These are phyloP conservation scores for Fusarium sp. DNA, from an alignment of 2,329 filamentous ascomycete species.

Conservation along the genomic window DNA sequence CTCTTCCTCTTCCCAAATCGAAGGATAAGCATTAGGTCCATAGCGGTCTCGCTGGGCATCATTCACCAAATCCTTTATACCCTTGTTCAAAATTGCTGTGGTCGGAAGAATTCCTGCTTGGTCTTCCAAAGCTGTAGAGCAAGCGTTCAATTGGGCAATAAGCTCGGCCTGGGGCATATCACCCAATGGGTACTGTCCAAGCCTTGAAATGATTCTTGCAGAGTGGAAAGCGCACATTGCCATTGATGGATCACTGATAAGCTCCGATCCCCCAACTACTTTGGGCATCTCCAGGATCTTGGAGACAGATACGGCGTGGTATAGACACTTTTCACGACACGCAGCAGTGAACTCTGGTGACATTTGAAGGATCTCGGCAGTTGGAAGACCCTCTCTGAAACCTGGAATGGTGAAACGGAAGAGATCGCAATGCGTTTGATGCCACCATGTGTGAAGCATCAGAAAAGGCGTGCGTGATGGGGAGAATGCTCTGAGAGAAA, in stretches of 20 bases:
- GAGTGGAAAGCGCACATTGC: constrained; percentile 35
- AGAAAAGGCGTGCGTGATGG: constrained; percentile 38
- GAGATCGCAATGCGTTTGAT: constrained; percentile 44
- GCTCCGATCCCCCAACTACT: neutral
- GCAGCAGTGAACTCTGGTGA: neutral
- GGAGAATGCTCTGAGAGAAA: constrained; percentile 40
- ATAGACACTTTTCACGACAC: constrained; percentile 19
- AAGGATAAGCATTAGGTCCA: constrained; percentile 4
- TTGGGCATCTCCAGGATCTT: neutral
- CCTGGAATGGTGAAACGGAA: constrained; percentile 42
- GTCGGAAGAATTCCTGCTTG: constrained; percentile 1
- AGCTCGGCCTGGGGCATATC: constrained; percentile 8
- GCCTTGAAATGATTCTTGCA: constrained; percentile 22
- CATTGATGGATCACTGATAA: constrained; percentile 25
- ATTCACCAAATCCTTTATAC: constrained; percentile 12
- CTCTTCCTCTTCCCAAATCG: constrained; percentile 30
- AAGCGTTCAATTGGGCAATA: neutral
- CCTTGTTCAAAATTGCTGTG: constrained; percentile 12
- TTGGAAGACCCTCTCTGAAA: constrained; percentile 17
- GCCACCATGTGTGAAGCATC: constrained; percentile 47
- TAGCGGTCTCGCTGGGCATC: constrained; percentile 7
- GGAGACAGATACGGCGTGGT: constrained; percentile 16
- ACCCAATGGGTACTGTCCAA: constrained; percentile 25
- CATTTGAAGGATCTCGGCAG: constrained; percentile 2
- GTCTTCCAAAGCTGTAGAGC: neutral